These are phyloP conservation scores for Tetragonia tetragonoides DNA, from an alignment of 148 eudicot species.

Conservation along the genomic window DNA sequence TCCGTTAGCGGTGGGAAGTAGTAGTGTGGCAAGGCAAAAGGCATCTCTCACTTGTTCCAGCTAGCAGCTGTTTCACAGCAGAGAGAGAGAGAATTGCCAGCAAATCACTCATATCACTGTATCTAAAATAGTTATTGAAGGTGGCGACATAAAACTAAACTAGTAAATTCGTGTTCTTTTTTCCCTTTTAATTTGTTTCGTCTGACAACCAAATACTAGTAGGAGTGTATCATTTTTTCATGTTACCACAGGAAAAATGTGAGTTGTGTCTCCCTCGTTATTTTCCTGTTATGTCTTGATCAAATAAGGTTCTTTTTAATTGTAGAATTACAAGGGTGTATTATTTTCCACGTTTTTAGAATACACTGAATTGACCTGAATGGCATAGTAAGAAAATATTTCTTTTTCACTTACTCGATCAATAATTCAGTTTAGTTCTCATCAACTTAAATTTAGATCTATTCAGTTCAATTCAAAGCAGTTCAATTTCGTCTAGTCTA, in stretches of 20 bases:
- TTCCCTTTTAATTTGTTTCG: constrained; percentile 12
- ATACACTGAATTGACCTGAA: no score
- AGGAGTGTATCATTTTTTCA: not conserved
- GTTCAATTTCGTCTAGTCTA: no score
- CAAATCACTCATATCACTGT: constrained; percentile 30
- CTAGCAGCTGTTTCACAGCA: not conserved
- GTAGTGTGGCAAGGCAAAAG: constrained; percentile 24
- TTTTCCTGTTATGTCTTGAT: no score
- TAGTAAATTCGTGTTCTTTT: constrained; percentile 6
- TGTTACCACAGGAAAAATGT: constrained; percentile 8
- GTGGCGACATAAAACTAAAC: constrained; percentile 31
- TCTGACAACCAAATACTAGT: constrained; percentile 18
- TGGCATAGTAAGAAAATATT: no score
- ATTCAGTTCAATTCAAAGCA: no score
- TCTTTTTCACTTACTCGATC: no score
- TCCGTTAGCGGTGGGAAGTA: constrained; percentile 17
- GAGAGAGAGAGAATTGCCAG: constrained; percentile 25
- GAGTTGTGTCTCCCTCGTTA: not conserved
- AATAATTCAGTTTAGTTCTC: no score
- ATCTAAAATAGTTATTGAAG: not conserved
- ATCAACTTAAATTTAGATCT: no score
- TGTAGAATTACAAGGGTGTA: no score
- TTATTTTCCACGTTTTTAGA: no score
- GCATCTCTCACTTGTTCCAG: constrained; percentile 15
- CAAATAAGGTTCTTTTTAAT: no score